Percentiles rank a stretch among this genome's conserved stretches.
These are phyloP conservation scores for Saccharata proteae DNA, from an alignment of 2,329 filamentous ascomycete species.

Conservation along the genomic window DNA sequence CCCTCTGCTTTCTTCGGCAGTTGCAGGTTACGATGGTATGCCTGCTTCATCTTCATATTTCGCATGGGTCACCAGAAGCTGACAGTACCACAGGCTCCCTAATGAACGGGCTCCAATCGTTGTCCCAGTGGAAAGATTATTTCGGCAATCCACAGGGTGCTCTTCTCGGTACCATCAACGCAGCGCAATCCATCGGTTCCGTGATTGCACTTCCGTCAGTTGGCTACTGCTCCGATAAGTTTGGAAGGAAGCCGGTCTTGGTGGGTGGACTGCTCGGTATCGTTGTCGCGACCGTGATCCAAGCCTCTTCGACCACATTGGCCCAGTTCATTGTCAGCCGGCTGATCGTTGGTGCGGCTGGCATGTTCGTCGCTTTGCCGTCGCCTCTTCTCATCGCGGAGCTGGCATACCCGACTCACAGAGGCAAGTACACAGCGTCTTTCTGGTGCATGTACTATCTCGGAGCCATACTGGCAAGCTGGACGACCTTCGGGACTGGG, in stretches of 20 bases:
- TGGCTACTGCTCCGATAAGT: slow-evolving; percentile 7
- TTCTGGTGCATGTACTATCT: slow-evolving; percentile 12
- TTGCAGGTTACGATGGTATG: slow-evolving; percentile 34
- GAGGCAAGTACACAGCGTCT: slow-evolving; percentile 16
- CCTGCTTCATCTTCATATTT: not conserved
- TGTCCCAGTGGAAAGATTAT: slow-evolving; percentile 10
- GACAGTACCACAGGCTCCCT: slow-evolving; percentile 7
- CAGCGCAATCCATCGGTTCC: slow-evolving; percentile 9
- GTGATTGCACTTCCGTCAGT: slow-evolving; percentile 8
- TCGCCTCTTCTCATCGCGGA: slow-evolving; percentile 19
- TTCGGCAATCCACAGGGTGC: slow-evolving; percentile 11
- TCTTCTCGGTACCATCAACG: slow-evolving; percentile 11
- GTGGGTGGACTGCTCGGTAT: slow-evolving; percentile 7
- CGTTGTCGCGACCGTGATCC: slow-evolving; percentile 10
- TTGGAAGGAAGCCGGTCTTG: slow-evolving; percentile 8
- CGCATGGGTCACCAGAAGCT: not conserved
- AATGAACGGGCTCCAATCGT: slow-evolving; percentile 12
- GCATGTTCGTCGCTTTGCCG: slow-evolving; percentile 15
- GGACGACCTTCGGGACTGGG: slow-evolving; percentile 34
- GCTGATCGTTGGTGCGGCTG: slow-evolving; percentile 11
- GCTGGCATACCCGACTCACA: slow-evolving; percentile 19
- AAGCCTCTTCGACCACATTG: slow-evolving; percentile 7
- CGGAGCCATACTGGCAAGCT: slow-evolving; percentile 34
- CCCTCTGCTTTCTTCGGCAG: slow-evolving; percentile 31
- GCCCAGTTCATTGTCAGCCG: slow-evolving; percentile 11